Conservation (phyloP, 2,329 filamentous ascomycete genomes). For the Alternaria angustiovoidea region DNA sequence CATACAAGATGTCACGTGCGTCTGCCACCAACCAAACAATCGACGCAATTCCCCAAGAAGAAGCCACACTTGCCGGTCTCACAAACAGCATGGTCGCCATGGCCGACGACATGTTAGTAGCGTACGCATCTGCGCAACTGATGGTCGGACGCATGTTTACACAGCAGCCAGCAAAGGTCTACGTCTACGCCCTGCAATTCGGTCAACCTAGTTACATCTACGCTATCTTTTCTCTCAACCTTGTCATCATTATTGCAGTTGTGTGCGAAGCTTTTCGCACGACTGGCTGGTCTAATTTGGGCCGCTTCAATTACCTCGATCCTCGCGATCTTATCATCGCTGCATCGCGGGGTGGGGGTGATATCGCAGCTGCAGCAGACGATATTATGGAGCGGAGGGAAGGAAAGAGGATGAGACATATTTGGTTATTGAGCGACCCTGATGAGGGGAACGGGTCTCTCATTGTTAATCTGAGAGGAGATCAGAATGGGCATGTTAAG, state of each 20-base stretch:
- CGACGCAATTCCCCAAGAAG: slow-evolving; percentile 23
- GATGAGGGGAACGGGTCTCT: slow-evolving; percentile 37
- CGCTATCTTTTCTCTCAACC: slow-evolving; percentile 38
- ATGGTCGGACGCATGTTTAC: slow-evolving; percentile 39
- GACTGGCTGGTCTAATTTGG: slow-evolving; percentile 31
- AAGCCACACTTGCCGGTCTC: slow-evolving; percentile 36
- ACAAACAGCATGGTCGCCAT: slow-evolving; percentile 36
- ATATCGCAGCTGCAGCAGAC: slow-evolving; percentile 32
- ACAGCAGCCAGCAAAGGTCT: slow-evolving; percentile 23
- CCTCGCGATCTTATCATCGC: slow-evolving; percentile 40
- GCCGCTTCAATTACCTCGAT: slow-evolving; percentile 42
- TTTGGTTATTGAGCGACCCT: slow-evolving; percentile 35
- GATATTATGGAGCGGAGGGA: slow-evolving; percentile 19
- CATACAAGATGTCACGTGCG: slow-evolving; percentile 34
- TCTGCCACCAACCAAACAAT: slow-evolving; percentile 8
- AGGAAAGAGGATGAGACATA: slow-evolving; percentile 24
- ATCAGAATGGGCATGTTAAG: slow-evolving; percentile 30
- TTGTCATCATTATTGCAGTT: slow-evolving; percentile 34
- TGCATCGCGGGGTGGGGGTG: slow-evolving; percentile 29
- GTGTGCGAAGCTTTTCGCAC: slow-evolving; percentile 35
- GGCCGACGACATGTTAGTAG: slow-evolving; percentile 41
- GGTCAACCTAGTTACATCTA: slow-evolving; percentile 42
- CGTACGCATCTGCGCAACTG: slow-evolving; percentile 47
- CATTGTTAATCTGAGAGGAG: slow-evolving; percentile 28
- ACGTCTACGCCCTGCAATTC: slow-evolving; percentile 31